Evolutionary conservation across 2,329 filamentous ascomycete genomes (phyloP).

Genomic region (Pestalotiopsis sp.): DNA sequence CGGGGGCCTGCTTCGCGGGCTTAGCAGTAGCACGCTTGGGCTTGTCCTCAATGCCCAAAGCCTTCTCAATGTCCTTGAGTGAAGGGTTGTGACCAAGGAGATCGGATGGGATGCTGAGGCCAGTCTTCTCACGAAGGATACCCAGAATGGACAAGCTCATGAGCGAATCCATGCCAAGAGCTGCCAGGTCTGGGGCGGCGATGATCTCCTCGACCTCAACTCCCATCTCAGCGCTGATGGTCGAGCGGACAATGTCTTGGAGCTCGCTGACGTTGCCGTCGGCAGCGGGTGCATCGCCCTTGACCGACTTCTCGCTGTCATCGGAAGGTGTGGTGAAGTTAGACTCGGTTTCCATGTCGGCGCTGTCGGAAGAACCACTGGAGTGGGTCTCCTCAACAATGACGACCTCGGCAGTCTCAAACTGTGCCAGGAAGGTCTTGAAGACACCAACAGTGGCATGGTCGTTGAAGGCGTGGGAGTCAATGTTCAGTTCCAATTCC

Average conservation of each 20-base stretch:
- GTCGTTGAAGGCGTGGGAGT: constrained; percentile 56
- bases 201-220: constrained; percentile 67
- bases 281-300: constrained; percentile 35
- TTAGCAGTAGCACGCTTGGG: constrained; percentile 37
- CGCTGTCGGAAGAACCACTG: constrained; percentile 39
- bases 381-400: constrained; percentile 38
- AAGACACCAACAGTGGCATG: constrained; percentile 56
- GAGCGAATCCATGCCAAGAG: constrained; percentile 61
- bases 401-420: constrained; percentile 29
- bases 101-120: constrained; percentile 57
- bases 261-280: constrained; percentile 46
- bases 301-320: constrained; percentile 51
- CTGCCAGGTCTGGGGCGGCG: constrained; percentile 55
- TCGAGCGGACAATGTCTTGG: constrained; percentile 60
- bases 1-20: constrained; percentile 19
- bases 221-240: constrained; percentile 72
- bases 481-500: constrained; percentile 57
- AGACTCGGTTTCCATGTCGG: constrained; percentile 50
- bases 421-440: constrained; percentile 44
- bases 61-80: constrained; percentile 66
- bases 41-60: constrained; percentile 55
- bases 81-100: constrained; percentile 64
- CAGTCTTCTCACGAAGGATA: constrained; percentile 56
- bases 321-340: constrained; percentile 56
- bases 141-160: constrained; percentile 60